Base-by-base conservation (phyloP, 2,329 filamentous ascomycete genomes). In the Raffaelea ambrosiae region DNA sequence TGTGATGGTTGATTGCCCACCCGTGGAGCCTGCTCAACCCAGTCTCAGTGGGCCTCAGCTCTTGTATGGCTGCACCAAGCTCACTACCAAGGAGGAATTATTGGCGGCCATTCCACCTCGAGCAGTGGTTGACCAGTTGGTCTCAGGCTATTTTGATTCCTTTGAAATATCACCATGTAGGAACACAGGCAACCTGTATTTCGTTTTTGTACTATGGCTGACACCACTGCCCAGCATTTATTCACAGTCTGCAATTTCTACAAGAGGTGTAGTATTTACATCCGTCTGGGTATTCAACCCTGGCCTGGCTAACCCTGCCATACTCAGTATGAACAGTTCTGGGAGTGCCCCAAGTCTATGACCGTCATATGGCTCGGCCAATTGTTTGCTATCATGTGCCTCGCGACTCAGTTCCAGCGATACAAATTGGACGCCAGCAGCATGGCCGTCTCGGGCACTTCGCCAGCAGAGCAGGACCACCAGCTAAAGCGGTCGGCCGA, bases 341-440 rank as follows among this genome's bases (percentile, higher is more conserved):
- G 66, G 65, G 51, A 57, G 21, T 54, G 59, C 16, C 65, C 64
- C 2, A 45, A 54, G 3, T 52, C 55, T 1, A 58, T 60, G 10
- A 59, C 64, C 0, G 55, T 55, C 3, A 63, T 68, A 50, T 69
- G 66, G 66, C 56, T 66, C 3, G 63, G 62, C 4, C 58, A 67
- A 1, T 53, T 68, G 4, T 68, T 63, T 49, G 57, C 60, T 3
- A 63, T 69, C 3, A 44, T 68, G 20, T 61, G 60, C 50, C 50
- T 66, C 4, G 59, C 63, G 9, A 43, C 42, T 4, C 43, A 44
- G 31, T 44, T 44, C 43, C 43, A 38, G 31, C 43, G 43, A 18
- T 44, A 44, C 31, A 44, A 44, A 18, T 29, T 44, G 18, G 43
- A 36, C 48, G 44, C 9, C 29, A 44, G 21, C n/a, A 44, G 29